Evolutionary conservation across 371 early-diverging fungal species (phyloP), one percentile per base, ranked within the genome.

Genomic region (Mycotypha africana): DNA sequence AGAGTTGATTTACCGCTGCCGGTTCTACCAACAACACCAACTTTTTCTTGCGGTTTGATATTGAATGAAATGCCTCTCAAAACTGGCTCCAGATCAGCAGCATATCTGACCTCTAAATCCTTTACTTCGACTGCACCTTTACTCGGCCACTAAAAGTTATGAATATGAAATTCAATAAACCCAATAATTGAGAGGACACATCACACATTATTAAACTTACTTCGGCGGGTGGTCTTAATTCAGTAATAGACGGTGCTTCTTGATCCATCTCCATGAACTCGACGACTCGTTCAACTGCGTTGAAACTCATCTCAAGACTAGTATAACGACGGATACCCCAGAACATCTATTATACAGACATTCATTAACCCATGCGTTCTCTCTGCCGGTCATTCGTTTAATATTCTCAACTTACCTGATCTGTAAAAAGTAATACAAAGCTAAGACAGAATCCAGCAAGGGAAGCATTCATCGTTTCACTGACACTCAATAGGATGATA

Each of bases 251-350:
- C 14, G 81, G 65, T 8, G 90, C 81, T 58, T 92, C 93, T 60
- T 88, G 84, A 34, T 85, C 82, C 58, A 90, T 80, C 19, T 61
- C 61, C 52, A 79, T 70, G 51, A 91, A 95, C 53, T 93, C 88
- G 8, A 79, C 76, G 1, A 91, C 74, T 33, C 95, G 82, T 59
- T 95, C 95, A 8, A 95, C 86, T 9, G 83, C 76, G 65, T 86
- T 90, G 59, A 91, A 79, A 42, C 78, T 75, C 85, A 89, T 85
- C 63, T 92, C 93, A 45, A 92, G 65, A 36, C 78, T 73, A 7
- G 89, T 87, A 51, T 84, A 84, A 34, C 77, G 61, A 31, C 84
- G 71, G 26, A 91, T 80, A 17, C 70, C 60, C 84, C 85, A 86
- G 43, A 82, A 68, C 40, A 87, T 56, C 45, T 70, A 56, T 28